phyloP scores from a whole-genome alignment of 495 filamentous ascomycete genomes.

The Sporormia fimetaria region DNA sequence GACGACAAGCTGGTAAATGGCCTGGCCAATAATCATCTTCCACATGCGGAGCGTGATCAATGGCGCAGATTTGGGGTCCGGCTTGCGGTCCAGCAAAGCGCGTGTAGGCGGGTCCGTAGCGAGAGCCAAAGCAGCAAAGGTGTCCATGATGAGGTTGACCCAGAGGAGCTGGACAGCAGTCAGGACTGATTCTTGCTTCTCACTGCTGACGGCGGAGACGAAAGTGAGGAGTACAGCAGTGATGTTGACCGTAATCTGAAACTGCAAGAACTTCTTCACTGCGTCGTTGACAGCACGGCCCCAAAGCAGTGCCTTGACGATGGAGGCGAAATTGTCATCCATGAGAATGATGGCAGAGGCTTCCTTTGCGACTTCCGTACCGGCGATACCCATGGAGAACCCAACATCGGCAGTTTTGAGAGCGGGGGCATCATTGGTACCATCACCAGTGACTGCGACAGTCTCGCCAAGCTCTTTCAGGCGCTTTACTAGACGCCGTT shows the following conservation, averaged over 20 bases:
- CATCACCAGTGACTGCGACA: constrained; percentile 87
- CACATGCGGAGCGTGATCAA: constrained; percentile 76
- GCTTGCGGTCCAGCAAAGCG: constrained; percentile 58
- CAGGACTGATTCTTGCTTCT: constrained; percentile 57
- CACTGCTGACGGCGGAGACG: constrained; percentile 60
- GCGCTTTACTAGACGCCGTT: constrained; percentile 64
- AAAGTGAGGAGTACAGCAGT: constrained; percentile 79
- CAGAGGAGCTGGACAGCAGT: constrained; percentile 80
- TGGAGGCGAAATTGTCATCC: constrained; percentile 88
- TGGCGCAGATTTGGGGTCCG: constrained; percentile 63
- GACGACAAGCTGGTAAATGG: constrained; percentile 71
- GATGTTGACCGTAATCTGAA: constrained; percentile 87
- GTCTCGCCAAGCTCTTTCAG: constrained; percentile 80
- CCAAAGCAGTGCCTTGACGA: constrained; percentile 81
- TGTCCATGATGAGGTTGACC: constrained; percentile 93
- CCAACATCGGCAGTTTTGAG: constrained; percentile 81
- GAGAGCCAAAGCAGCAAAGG: constrained; percentile 86
- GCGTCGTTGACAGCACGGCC: constrained; percentile 81
- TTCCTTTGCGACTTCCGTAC: constrained; percentile 87
- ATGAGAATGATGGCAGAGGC: constrained; percentile 89
- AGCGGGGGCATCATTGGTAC: constrained; percentile 84
- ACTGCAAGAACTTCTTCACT: constrained; percentile 86
- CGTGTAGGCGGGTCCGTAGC: constrained; percentile 71
- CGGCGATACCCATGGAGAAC: constrained; percentile 84
- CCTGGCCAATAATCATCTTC: constrained; percentile 88